phyloP scores from a whole-genome alignment of 179 eudicot species.

The Amaranthus tricolor region DNA sequence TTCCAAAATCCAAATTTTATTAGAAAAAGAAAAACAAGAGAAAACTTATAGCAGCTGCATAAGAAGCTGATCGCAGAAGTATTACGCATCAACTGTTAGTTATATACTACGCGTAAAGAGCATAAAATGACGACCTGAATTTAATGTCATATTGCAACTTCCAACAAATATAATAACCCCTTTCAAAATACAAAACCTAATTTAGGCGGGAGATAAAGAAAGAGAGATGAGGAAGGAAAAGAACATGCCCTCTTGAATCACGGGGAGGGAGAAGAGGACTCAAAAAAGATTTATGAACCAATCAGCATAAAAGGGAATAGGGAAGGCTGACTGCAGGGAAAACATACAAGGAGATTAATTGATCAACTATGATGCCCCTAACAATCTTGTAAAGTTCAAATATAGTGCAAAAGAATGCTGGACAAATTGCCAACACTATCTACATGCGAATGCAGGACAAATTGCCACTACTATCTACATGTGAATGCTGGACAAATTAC shows the following conservation, averaged over 20 bases:
- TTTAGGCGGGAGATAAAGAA: not conserved
- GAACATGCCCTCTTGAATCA: not conserved
- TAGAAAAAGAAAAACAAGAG: not conserved
- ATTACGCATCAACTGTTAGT: not conserved
- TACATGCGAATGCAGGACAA: not conserved
- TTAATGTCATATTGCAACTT: not conserved
- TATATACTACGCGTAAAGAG: not conserved
- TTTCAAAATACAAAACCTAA: not conserved
- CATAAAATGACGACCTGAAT: not conserved
- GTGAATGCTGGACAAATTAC: not conserved
- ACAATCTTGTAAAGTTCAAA: slow-evolving; percentile 3
- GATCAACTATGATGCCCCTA: not conserved
- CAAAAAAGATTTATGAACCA: not conserved
- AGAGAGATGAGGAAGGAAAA: not conserved
- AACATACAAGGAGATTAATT: not conserved
- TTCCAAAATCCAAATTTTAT: not conserved
- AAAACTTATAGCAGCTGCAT: not conserved
- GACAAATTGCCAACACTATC: not conserved
- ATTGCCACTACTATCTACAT: not conserved
- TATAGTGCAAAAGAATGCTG: not conserved
- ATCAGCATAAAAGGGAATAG: not conserved
- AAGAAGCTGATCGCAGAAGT: not conserved
- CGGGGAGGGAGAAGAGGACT: not conserved
- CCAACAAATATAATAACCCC: not conserved
- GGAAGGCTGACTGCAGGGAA: not conserved